A percentile compares a stretch with the other conserved stretches of the same genome.
These are phyloP conservation scores for Fusarium praegraminearum DNA, from an alignment of 2,329 filamentous ascomycete genomes.

Conservation along the genomic window DNA sequence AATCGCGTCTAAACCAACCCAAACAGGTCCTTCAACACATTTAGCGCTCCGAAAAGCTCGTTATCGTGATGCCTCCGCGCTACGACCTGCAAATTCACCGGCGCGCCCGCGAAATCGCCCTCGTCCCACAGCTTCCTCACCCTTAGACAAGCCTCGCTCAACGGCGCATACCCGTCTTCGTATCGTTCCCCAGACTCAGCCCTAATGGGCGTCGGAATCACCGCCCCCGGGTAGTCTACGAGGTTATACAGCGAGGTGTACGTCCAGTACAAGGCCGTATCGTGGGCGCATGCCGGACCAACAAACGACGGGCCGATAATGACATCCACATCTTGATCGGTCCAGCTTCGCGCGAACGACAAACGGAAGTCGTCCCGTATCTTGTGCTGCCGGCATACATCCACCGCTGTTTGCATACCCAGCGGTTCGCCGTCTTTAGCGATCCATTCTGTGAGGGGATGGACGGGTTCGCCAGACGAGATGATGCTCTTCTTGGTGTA, in stretches of 20 bases:
- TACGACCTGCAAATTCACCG: slow-evolving; percentile 52
- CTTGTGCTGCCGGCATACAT: slow-evolving; percentile 25
- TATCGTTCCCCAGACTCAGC: slow-evolving; percentile 49
- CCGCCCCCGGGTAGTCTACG: slow-evolving; percentile 53
- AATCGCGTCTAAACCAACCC: not conserved
- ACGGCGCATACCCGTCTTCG: slow-evolving; percentile 34
- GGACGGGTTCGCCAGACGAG: slow-evolving; percentile 58
- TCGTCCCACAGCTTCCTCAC: slow-evolving; percentile 51
- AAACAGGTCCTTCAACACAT: slow-evolving; percentile 34
- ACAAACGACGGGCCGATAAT: slow-evolving; percentile 53
- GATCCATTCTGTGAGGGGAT: slow-evolving; percentile 58
- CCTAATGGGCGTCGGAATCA: slow-evolving; percentile 44
- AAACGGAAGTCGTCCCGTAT: slow-evolving; percentile 50
- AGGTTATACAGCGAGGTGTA: slow-evolving; percentile 56
- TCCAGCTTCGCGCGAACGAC: slow-evolving; percentile 52
- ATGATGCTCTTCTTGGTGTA: slow-evolving; percentile 50
- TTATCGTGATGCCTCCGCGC: slow-evolving; percentile 53
- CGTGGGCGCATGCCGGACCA: slow-evolving; percentile 54
- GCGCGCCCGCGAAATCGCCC: slow-evolving; percentile 51
- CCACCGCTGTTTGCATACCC: slow-evolving; percentile 37
- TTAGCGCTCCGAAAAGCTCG: slow-evolving; percentile 50
- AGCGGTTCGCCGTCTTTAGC: slow-evolving; percentile 47
- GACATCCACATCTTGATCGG: slow-evolving; percentile 53
- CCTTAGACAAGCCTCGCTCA: slow-evolving; percentile 49
- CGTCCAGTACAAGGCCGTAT: slow-evolving; percentile 53